Conservation (phyloP, 2,329 filamentous ascomycete genomes). For the Colletotrichum zoysiae region DNA sequence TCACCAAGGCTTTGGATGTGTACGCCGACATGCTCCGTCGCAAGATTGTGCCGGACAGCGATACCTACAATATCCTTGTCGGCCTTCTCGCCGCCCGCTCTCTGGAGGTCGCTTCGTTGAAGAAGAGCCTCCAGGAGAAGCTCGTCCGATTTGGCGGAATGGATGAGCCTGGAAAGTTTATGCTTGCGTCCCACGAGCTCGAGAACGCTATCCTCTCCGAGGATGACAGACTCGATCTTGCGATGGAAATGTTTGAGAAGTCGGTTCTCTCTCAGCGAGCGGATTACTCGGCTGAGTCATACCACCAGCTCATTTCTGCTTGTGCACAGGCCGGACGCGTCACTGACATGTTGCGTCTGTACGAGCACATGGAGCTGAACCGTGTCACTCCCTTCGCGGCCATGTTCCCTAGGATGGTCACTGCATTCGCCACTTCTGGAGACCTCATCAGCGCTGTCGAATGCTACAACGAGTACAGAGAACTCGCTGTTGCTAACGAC, state of each 20-base stretch:
- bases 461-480: conserved; percentile 95
- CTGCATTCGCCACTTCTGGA: conserved; percentile 85
- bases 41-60: conserved; percentile 82
- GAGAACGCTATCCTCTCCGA: conserved; percentile 89
- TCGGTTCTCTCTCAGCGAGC: conserved; percentile 74
- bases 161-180: conserved; percentile 86
- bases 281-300: conserved; percentile 84
- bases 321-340: conserved; percentile 86
- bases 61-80: conserved; percentile 91
- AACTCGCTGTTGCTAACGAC: conserved; percentile 87
- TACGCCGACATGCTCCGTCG: conserved; percentile 96
- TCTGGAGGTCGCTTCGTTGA: conserved; percentile 80
- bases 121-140: conserved; percentile 82
- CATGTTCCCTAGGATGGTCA: conserved; percentile 93
- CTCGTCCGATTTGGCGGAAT: conserved; percentile 87
- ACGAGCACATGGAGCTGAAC: conserved; percentile 89
- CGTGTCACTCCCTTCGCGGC: conserved; percentile 81
- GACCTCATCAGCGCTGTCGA: conserved; percentile 91
- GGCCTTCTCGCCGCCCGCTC: conserved; percentile 84
- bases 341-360: conserved; percentile 90
- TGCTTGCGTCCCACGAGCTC: conserved; percentile 88
- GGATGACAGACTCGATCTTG: conserved; percentile 87
- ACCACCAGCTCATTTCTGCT: conserved; percentile 86
- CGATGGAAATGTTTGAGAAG: conserved; percentile 85
- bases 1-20: conserved; percentile 92